Evolutionary conservation across 2,329 filamentous ascomycete genomes (phyloP).

Genomic region (Claviceps pusilla): DNA sequence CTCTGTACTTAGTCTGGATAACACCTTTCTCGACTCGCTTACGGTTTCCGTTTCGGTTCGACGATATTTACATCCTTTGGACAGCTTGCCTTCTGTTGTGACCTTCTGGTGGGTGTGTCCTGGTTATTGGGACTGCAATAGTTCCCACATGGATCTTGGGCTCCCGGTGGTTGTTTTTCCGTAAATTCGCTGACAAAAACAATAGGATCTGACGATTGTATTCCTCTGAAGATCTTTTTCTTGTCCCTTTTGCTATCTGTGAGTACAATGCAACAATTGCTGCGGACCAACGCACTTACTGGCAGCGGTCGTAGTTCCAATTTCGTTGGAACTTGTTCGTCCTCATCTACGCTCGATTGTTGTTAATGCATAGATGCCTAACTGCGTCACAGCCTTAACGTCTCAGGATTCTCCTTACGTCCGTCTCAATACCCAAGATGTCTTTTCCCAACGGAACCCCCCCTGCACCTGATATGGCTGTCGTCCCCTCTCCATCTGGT

Average conservation of each 20-base stretch:
- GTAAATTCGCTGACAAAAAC: background rate
- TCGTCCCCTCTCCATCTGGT: constrained; percentile 19
- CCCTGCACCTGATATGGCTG: constrained; percentile 23
- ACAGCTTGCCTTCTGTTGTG: constrained; percentile 8
- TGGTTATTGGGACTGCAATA: background rate
- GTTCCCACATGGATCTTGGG: background rate
- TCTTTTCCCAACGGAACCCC: constrained; percentile 25
- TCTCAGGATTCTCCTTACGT: background rate
- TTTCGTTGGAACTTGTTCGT: constrained; percentile 1
- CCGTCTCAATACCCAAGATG: constrained; percentile 14
- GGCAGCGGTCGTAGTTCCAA: background rate
- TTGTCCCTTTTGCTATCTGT: constrained; percentile 2
- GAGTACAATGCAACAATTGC: background rate
- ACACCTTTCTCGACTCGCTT: constrained; percentile 20
- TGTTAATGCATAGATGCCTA: background rate
- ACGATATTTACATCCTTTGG: constrained; percentile 14
- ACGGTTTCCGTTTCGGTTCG: constrained; percentile 16
- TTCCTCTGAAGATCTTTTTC: constrained; percentile 11
- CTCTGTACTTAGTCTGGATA: constrained; percentile 22
- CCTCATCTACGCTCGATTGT: background rate
- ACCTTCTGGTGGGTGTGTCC: constrained; percentile 6
- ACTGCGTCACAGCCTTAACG: background rate
- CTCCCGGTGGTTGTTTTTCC: background rate
- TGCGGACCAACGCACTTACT: background rate
- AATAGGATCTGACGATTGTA: constrained; percentile 12